phyloP scores from a whole-genome alignment of 2,329 filamentous ascomycete species.

The Fusarium sp. region DNA sequence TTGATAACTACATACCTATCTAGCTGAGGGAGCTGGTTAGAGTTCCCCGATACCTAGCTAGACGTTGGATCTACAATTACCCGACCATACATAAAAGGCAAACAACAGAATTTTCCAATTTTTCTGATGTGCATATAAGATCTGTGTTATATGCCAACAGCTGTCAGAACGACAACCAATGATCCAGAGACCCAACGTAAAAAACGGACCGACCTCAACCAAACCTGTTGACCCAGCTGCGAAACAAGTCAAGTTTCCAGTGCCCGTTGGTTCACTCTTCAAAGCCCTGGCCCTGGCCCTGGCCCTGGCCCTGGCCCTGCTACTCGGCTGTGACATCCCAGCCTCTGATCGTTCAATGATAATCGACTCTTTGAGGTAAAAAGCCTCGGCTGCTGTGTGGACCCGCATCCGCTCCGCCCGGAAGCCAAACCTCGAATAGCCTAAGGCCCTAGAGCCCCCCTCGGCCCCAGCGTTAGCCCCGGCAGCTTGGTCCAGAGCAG shows the following conservation, averaged over 20 bases:
- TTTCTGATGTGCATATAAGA: neutral
- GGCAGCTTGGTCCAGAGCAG: slow-evolving; percentile 26
- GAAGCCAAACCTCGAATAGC: slow-evolving; percentile 17
- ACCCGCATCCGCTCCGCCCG: slow-evolving; percentile 5
- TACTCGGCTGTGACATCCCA: slow-evolving; percentile 7
- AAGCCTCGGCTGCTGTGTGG: slow-evolving; percentile 9
- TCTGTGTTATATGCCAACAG: slow-evolving; percentile 4
- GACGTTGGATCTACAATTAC: neutral
- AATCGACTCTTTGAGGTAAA: slow-evolving; percentile 11
- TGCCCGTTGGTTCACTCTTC: neutral
- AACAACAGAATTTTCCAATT: neutral
- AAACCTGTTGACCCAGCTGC: neutral
- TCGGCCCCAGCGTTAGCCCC: slow-evolving; percentile 16
- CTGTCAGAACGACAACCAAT: slow-evolving; percentile 19
- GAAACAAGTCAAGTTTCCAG: slow-evolving; percentile 10
- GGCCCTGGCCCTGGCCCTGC: neutral
- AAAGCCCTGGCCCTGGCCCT: neutral
- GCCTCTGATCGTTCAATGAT: slow-evolving; percentile 23
- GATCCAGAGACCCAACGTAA: neutral
- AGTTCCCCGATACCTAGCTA: neutral
- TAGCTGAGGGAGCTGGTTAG: neutral
- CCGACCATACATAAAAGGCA: neutral
- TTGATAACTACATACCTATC: neutral
- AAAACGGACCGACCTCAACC: neutral
- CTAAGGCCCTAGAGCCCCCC: slow-evolving; percentile 17